Conservation (phyloP, 2,329 filamentous ascomycete species). For the Akanthomyces uredinophilus region DNA sequence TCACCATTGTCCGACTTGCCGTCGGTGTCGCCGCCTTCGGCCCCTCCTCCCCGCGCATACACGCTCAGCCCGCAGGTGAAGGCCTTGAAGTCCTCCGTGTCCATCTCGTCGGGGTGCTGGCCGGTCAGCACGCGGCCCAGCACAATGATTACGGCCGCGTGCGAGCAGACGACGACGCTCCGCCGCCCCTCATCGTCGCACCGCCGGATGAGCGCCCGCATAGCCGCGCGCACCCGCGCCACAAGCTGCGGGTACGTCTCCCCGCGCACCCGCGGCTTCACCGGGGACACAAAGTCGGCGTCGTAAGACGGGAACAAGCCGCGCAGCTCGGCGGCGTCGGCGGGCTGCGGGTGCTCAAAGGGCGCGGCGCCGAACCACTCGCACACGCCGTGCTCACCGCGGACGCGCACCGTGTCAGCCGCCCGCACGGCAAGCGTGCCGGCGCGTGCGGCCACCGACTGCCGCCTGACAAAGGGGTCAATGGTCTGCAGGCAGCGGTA, state of each 20-base stretch:
- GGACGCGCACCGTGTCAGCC: conserved; percentile 35
- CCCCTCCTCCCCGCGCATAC: conserved; percentile 33
- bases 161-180: conserved; percentile 75
- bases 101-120: conserved; percentile 63
- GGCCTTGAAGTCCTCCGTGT: conserved; percentile 74
- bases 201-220: conserved; percentile 64
- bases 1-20: conserved; percentile 7
- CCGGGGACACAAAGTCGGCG: conserved; percentile 52
- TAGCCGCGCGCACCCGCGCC: conserved; percentile 65
- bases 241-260: conserved; percentile 79
- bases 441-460: conserved; percentile 17
- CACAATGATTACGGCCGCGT: conserved; percentile 85
- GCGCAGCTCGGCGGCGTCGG: conserved; percentile 56
- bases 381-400: conserved; percentile 56
- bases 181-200: conserved; percentile 67
- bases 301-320: conserved; percentile 63
- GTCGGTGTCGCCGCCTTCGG: not conserved
- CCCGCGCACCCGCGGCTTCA: conserved; percentile 64
- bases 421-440: conserved; percentile 3
- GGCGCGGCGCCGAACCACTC: conserved; percentile 90
- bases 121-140: conserved; percentile 80
- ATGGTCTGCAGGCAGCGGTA: conserved; percentile 86
- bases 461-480: conserved; percentile 56
- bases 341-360: conserved; percentile 80
- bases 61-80: conserved; percentile 78